Base-by-base conservation (phyloP, 2,329 filamentous ascomycete species). In the Diaporthe citri region DNA sequence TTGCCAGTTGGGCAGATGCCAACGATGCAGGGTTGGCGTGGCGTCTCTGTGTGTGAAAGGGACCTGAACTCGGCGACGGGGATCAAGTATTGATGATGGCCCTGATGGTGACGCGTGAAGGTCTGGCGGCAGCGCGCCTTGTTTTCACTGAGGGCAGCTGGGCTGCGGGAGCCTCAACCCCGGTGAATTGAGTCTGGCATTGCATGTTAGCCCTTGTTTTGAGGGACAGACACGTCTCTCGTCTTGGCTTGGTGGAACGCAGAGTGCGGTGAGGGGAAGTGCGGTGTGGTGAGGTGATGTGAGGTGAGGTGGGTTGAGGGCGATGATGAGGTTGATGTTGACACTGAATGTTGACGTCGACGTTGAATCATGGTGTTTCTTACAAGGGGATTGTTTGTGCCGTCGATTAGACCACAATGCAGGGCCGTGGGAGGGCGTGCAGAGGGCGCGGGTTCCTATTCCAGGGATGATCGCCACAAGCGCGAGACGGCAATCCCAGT, bases 401-500 rank as follows among this genome's bases (percentile, higher is more conserved):
- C 36, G 3, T 20, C n/a, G 56, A 36, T 25, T 28, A n/a, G 9
- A 41, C 17, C 8, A 25, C 56, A 48, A 41, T 39, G 60, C 28
- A 43, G 57, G 39, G 52, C 70, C 46, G 13, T n/a, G 74, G 36
- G 28, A 41, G 52, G 43, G 52, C 59, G 51, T 46, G n/a, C 51
- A 59, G 46, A 46, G 48, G 51, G 64, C 60, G 70, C 43, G 70
- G 52, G 28, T 57, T 48, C 39, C 43, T 69, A 7, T 51, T 41
- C 51, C 48, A 39, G 43, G 41, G 52, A 57, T 62, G 46, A 59
- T 39, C 57, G 70, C 56, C 69, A 22, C 39, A 57, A 46, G 69
- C 55, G 57, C 41, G 39, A 64, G 41, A 60, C 25, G 36, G n/a
- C 10, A 31, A 43, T 62, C 64, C 71, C 71, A 69, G 74, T 75